Base-by-base conservation (phyloP, 768 basidiomycete genomes). In the Mycena metata region DNA sequence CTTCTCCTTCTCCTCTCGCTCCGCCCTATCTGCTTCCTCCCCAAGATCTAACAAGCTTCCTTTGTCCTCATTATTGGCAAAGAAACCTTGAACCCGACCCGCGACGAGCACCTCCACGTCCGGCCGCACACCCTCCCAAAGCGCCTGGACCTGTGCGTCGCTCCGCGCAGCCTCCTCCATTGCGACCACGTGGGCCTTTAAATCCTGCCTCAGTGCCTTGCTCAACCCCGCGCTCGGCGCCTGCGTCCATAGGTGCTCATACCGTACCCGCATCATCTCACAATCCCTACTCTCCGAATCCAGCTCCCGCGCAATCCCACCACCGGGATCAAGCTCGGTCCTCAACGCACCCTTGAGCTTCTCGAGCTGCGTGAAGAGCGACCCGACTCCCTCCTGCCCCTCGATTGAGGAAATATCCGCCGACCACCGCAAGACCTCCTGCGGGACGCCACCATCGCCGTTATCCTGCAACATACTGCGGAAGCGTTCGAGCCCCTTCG, bases 281-380 rank as follows among this genome's bases (percentile, higher is more conserved):
- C 96, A 98, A 52, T 96, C 95, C 70, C 90, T 83, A 39, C 89
- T 90, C 79, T 99, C 98, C 43, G 81, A 80, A 17, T 98, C 96
- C 45, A 99, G 80, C 54, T 95, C 90, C 5, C 84, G 81, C 3
- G 85, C 83, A 45, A 91, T 78, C 23, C 79, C 76, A 11, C 33
- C 30, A 0, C 54, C 67, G 2, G 70, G 70, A 41, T 94, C 89
- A 47, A 99, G 83, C 46, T 91, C 91, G 12, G 79, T 74, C 63
- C 81, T 82, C 16, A 92, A 91, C 16, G 76, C 78, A 17, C 81
- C 84, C 75, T 91, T 93, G 66, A 91, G 84, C 42, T 81, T 80
- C 46, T 82, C 82, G 46, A 96, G 81, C 69, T 90, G 85, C 11
- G 76, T 75, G 73, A 96, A 82, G 66, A 91, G 81, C 2, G 80